A percentile compares a stretch with the other conserved stretches of the same genome.
Evolutionary conservation across 495 filamentous ascomycete genomes (phyloP).

Genomic region (Aspergillus conjunctus): DNA sequence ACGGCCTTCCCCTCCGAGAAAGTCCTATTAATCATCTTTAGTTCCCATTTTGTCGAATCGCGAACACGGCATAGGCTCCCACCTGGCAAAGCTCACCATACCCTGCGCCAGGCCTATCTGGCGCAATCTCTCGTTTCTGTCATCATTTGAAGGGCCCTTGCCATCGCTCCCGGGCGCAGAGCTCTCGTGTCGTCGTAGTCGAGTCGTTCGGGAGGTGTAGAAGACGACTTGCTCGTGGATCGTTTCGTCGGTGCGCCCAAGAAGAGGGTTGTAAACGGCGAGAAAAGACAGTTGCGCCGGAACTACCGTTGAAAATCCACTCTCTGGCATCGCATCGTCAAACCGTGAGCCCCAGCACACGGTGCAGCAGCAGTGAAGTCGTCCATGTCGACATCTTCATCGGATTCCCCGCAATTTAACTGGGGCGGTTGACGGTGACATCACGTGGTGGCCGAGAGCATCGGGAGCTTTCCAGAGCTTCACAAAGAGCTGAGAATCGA

Average conservation of each 20-base stretch:
- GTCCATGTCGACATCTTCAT: not conserved
- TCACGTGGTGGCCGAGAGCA: conserved; percentile 38
- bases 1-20: conserved; percentile 77
- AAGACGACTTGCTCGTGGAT: conserved; percentile 90
- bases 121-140: conserved; percentile 79
- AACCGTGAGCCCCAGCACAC: conserved; percentile 21
- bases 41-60: conserved; percentile 7
- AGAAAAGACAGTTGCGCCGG: conserved; percentile 88
- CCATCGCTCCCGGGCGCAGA: conserved; percentile 50
- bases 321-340: conserved; percentile 46
- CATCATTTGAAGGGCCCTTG: conserved; percentile 57
- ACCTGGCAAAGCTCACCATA: conserved; percentile 91
- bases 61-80: conserved; percentile 24
- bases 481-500: not conserved
- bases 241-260: conserved; percentile 87
- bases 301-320: conserved; percentile 47
- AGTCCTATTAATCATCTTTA: conserved; percentile 49
- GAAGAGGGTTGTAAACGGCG: conserved; percentile 89
- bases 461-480: conserved; percentile 23
- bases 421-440: conserved; percentile 34
- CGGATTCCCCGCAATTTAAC: conserved; percentile 14
- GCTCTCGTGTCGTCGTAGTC: conserved; percentile 38
- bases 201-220: conserved; percentile 60
- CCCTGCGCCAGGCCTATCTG: conserved; percentile 98
- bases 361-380: conserved; percentile 13